These are phyloP conservation scores for Mycena galopus DNA, from an alignment of 768 basidiomycete genomes.

Conservation along the genomic window DNA sequence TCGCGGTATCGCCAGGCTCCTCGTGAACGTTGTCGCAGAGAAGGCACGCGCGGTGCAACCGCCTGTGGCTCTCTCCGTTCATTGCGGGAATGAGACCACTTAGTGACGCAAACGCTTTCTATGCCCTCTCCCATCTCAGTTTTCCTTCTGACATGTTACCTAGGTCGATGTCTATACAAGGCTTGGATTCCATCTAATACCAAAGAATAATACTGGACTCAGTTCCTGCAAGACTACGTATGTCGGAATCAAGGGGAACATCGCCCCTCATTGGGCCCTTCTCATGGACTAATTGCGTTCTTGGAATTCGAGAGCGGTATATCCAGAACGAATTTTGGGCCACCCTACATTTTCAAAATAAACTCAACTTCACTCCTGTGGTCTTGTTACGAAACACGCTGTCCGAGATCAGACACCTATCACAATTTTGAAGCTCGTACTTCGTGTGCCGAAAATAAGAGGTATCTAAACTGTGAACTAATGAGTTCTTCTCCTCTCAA, in stretches of 20 bases:
- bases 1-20: not conserved
- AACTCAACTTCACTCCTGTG: no score
- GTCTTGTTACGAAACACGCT: no score
- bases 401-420: no score
- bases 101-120: slow-evolving; percentile 4
- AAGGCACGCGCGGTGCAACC: not conserved
- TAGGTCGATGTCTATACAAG: not conserved
- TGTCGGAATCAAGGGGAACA: slow-evolving; percentile 6
- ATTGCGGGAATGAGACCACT: slow-evolving; percentile 4
- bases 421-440: no score
- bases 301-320: no score
- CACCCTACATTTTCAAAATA: no score
- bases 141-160: no score
- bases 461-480: no score
- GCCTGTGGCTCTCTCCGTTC: not conserved
- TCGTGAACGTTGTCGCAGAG: slow-evolving; percentile 1
- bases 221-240: not conserved
- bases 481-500: no score
- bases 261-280: not conserved
- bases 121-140: no score
- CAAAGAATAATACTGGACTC: not conserved
- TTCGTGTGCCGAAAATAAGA: no score
- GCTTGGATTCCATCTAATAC: not conserved
- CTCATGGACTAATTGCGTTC: not conserved
- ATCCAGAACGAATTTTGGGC: no score